Conservation (phyloP, 129 eudicot species). For the Gnaphalium uliginosum region DNA sequence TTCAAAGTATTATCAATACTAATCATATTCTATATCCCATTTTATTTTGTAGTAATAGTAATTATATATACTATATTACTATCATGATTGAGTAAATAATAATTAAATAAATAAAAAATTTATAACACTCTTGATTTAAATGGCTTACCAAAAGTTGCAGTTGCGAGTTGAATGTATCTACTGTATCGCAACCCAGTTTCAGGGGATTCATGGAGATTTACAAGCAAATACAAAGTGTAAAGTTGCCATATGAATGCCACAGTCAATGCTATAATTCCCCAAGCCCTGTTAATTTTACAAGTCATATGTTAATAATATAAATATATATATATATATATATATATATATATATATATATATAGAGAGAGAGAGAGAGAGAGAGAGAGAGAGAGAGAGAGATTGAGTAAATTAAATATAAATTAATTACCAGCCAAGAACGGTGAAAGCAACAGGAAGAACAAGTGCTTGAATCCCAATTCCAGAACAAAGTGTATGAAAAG, state of each 20-base stretch:
- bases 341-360: no score
- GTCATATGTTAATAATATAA: no score
- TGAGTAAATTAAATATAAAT: neutral
- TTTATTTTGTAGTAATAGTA: no score
- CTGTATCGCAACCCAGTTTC: conserved; percentile 78
- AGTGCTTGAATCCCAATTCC: conserved; percentile 67
- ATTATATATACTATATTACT: no score
- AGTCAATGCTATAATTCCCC: conserved; percentile 65
- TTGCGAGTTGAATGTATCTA: conserved; percentile 75
- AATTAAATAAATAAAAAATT: no score
- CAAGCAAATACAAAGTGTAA: conserved; percentile 76
- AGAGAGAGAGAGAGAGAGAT: no score
- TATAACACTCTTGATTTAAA: no score
- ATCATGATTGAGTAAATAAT: no score
- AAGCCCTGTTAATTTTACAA: conserved; percentile 42
- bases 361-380: no score
- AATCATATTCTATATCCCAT: no score
- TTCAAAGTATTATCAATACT: no score
- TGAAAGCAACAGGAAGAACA: conserved; percentile 59
- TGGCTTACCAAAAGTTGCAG: conserved; percentile 66
- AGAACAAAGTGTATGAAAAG: conserved; percentile 58
- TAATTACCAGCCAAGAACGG: conserved; percentile 68
- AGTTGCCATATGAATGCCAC: conserved; percentile 88
- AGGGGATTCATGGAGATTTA: conserved; percentile 74
- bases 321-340: no score